Percentiles rank a stretch among this genome's conserved stretches.
Conservation (phyloP, 805 yeast genomes). For the Candida xyloterini region DNA sequence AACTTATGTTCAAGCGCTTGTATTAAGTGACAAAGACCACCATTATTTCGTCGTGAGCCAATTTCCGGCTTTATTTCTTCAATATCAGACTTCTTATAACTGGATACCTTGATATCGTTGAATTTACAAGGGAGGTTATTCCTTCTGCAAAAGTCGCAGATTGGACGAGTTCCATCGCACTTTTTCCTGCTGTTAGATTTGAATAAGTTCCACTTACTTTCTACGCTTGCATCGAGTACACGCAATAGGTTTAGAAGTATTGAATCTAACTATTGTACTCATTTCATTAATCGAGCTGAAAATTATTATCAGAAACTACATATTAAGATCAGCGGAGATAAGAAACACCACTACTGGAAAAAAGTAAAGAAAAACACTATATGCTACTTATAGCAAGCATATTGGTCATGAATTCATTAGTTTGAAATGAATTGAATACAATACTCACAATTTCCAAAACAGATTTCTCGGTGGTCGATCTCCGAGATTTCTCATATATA, state of each 20-base stretch:
- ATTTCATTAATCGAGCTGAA: no score
- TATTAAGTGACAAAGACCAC: background rate
- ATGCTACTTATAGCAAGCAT: no score
- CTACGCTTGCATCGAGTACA: background rate
- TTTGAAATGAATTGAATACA: no score
- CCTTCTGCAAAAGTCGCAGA: background rate
- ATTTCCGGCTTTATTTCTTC: background rate
- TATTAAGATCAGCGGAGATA: no score
- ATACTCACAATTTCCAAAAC: background rate
- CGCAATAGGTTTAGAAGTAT: background rate
- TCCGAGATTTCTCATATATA: background rate
- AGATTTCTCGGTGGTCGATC: background rate
- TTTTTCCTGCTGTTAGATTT: background rate
- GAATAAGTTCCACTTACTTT: background rate
- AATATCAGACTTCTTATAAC: background rate
- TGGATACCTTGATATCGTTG: background rate
- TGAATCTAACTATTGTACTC: background rate
- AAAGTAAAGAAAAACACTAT: no score
- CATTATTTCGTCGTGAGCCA: background rate
- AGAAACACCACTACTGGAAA: no score
- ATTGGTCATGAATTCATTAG: no score
- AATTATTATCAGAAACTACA: no score
- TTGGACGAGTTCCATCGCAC: background rate
- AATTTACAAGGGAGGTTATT: background rate
- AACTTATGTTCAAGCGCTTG: background rate